Evolutionary conservation across 371 early-diverging fungal genomes (phyloP).

Genomic region (Syncephalastrum monosporum): DNA sequence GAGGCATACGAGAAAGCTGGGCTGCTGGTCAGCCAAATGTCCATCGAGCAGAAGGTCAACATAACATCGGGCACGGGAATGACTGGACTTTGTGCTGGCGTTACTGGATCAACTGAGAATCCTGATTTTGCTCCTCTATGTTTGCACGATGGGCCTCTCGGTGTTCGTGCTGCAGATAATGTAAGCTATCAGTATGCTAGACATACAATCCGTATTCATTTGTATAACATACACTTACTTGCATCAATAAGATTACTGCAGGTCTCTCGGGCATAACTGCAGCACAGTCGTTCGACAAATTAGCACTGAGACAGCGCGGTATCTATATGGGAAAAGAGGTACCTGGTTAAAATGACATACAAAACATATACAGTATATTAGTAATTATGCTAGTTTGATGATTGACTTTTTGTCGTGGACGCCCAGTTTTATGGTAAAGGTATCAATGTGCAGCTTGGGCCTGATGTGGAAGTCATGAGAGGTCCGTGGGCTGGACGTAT

Average conservation of each 20-base stretch:
- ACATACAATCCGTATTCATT: too few species aligned
- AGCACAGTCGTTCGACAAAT: constrained; percentile 54
- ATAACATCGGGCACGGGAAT: constrained; percentile 24
- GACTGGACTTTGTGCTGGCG: constrained; percentile 46
- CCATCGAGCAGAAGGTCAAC: constrained; percentile 17
- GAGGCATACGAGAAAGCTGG: constrained; percentile 13
- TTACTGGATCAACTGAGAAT: constrained; percentile 25
- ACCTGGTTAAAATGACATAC: too few species aligned
- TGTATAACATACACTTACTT: constrained; percentile 16
- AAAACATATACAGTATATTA: too few species aligned
- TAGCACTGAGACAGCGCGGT: constrained; percentile 46
- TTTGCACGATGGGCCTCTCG: constrained; percentile 52
- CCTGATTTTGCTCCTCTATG: constrained; percentile 60
- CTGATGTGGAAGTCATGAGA: constrained; percentile 49
- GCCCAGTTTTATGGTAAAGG: constrained; percentile 40
- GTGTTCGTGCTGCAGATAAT: constrained; percentile 40
- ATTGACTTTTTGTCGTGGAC: constrained; percentile 7
- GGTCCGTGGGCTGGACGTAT: constrained; percentile 51
- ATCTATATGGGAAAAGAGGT: constrained; percentile 50
- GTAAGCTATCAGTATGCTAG: constrained; percentile 5
- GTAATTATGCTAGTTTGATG: too few species aligned
- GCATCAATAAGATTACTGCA: constrained; percentile 33
- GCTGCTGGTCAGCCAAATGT: constrained; percentile 3
- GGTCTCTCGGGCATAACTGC: constrained; percentile 54
- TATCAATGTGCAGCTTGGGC: constrained; percentile 49